phyloP scores from a whole-genome alignment of 2,329 filamentous ascomycete genomes.

The Pseudocercospora musae region DNA sequence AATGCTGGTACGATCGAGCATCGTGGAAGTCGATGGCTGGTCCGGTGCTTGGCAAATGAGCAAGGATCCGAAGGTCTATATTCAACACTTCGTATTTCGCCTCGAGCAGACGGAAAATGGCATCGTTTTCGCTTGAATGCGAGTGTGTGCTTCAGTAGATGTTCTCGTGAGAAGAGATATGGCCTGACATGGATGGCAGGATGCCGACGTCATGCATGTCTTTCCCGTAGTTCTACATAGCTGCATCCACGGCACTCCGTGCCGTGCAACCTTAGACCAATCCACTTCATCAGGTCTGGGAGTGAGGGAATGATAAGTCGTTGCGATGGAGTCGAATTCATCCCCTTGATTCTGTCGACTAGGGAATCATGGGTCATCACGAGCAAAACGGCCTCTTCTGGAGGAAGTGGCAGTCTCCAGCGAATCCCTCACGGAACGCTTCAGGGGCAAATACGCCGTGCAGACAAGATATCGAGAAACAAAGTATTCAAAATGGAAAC shows the following conservation, averaged over 20 bases:
- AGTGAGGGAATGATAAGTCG: neutral
- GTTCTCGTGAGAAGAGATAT: neutral
- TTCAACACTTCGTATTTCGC: too few relatives aligned
- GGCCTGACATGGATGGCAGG: neutral
- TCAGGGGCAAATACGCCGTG: neutral
- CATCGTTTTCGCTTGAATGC: neutral
- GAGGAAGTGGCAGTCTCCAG: constrained; percentile 1
- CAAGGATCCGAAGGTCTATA: too few relatives aligned
- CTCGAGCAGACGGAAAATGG: neutral
- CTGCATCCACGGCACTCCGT: neutral
- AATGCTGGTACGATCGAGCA: too few relatives aligned
- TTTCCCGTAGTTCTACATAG: neutral
- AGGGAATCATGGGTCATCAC: neutral
- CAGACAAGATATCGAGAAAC: neutral
- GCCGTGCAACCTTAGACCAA: neutral
- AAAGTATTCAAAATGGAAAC: neutral
- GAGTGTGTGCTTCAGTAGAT: neutral
- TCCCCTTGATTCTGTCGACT: neutral
- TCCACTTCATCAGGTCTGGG: neutral
- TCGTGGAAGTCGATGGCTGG: too few relatives aligned
- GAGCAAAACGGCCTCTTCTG: constrained; percentile 5
- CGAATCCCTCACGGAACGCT: neutral
- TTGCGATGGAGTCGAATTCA: too few relatives aligned
- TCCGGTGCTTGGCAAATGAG: too few relatives aligned
- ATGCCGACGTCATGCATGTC: neutral